Base-by-base conservation (phyloP, 192 early-diverging fungal species). In the Coemansia sp. region DNA sequence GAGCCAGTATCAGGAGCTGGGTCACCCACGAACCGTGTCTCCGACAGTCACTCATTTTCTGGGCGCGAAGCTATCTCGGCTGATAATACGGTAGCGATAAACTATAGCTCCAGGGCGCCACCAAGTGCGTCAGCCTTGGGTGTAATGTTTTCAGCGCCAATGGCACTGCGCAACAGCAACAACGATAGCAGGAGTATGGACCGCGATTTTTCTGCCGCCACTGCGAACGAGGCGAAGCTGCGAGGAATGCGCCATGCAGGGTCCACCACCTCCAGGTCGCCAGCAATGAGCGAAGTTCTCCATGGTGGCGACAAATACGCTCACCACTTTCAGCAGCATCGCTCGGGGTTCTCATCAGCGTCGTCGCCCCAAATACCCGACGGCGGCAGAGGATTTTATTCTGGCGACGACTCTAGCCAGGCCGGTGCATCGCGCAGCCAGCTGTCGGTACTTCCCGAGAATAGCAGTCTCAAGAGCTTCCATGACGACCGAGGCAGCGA, bases 1-100 rank as follows among this genome's bases (percentile, higher is more conserved):
- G 73, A 80, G 70, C 78, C 78, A 11, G 70, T 60, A 31, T 80
- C 78, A 2, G 70, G 50, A 7, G 62, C 78, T 11, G 78, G 66
- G 63, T 80, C 78, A 53, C 78, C 78, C 0, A 70, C 65, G 19
- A 64, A 19, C 55, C 51, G 51, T 5, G 11, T 5, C 25, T 15
- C 51, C 23, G 51, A 53, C 23, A 53, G 51, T 15, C 51, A 9
- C 39, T 11, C 34, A 31, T 66, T 68, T 27, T 37, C 17, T 25
- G 29, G 59, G n/a, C 68, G 63, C 39, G 19, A 21, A 0, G 60
- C 60, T 4, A 27, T 34, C n/a, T 79, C 77, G 19, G 72, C 64
- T 7, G 77, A 79, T 21, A 65, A 68, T 29, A 60, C 63, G 23
- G 46, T 63, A 27, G 23, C 44, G 39, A 29, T 73, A 44, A 59